A percentile compares a stretch with the other conserved stretches of the same genome.
Conservation (phyloP, 2,329 filamentous ascomycete genomes). For the Hypocrella siamensis region DNA sequence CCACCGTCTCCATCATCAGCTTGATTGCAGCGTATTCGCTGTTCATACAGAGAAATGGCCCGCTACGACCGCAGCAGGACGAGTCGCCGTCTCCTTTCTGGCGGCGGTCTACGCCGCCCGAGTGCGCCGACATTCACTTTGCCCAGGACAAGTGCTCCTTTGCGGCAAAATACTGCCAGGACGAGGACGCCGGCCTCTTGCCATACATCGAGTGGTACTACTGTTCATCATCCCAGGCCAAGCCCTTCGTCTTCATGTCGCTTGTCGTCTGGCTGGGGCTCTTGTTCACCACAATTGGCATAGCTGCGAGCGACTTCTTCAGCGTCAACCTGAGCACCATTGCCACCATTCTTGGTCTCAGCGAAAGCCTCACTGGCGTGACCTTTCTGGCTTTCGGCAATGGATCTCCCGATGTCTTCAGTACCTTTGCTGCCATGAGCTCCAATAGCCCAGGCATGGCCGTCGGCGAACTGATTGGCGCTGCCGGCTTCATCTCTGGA, state of each 20-base stretch:
- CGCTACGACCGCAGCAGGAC: background rate
- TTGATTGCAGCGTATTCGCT: slow-evolving; percentile 29
- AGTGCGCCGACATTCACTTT: slow-evolving; percentile 69
- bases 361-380: slow-evolving; percentile 89
- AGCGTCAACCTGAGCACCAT: slow-evolving; percentile 94
- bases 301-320: slow-evolving; percentile 96
- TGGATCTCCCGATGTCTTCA: slow-evolving; percentile 95
- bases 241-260: slow-evolving; percentile 64
- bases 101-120: slow-evolving; percentile 15
- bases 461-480: slow-evolving; percentile 86
- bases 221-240: slow-evolving; percentile 52
- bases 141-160: slow-evolving; percentile 76
- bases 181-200: slow-evolving; percentile 80
- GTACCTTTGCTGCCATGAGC: slow-evolving; percentile 94
- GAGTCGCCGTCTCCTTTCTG: slow-evolving; percentile 4
- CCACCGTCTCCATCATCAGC: slow-evolving; percentile 28
- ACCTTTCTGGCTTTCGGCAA: slow-evolving; percentile 96
- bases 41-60: no score
- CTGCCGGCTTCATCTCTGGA: slow-evolving; percentile 88
- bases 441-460: slow-evolving; percentile 96
- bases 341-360: slow-evolving; percentile 74
- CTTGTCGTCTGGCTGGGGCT: slow-evolving; percentile 73
- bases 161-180: slow-evolving; percentile 63
- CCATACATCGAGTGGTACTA: slow-evolving; percentile 88
- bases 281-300: slow-evolving; percentile 92